Evolutionary conservation across 805 yeast species (phyloP).

Genomic region (Candida railenensis): DNA sequence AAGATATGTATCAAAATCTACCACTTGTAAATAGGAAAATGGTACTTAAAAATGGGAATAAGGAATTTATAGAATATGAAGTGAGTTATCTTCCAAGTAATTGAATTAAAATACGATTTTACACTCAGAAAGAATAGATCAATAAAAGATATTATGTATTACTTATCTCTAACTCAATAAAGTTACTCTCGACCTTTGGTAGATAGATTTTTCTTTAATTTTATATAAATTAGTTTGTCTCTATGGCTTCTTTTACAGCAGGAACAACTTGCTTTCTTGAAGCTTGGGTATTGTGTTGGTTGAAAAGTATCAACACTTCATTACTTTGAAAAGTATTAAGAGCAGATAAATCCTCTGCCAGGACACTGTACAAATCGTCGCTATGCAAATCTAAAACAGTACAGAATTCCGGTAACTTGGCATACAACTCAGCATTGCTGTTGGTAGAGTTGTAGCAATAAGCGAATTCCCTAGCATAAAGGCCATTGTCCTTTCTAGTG

Average conservation of each 20-base stretch:
- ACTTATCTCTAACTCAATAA: no score
- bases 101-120: not conserved
- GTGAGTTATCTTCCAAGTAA: conserved; percentile 23
- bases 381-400: conserved; percentile 22
- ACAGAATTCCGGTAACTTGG: conserved; percentile 19
- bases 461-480: conserved; percentile 35
- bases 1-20: conserved; percentile 14
- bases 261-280: conserved; percentile 92
- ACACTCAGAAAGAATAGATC: no score
- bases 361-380: conserved; percentile 20
- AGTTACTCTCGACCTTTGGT: no score
- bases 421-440: conserved; percentile 10
- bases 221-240: conserved; percentile 10
- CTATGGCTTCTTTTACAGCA: conserved; percentile 32
- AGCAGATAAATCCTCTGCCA: conserved; percentile 7
- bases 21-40: conserved; percentile 17
- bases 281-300: conserved; percentile 53
- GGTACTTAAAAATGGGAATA: conserved; percentile 12
- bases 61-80: conserved; percentile 11
- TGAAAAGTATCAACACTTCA: conserved; percentile 32
- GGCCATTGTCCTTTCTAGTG: conserved; percentile 28
- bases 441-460: conserved; percentile 18
- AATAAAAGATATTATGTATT: no score
- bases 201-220: no score
- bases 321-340: not conserved